phyloP scores from a whole-genome alignment of 179 eudicot genomes.

The Sideroxylon spinosum region DNA sequence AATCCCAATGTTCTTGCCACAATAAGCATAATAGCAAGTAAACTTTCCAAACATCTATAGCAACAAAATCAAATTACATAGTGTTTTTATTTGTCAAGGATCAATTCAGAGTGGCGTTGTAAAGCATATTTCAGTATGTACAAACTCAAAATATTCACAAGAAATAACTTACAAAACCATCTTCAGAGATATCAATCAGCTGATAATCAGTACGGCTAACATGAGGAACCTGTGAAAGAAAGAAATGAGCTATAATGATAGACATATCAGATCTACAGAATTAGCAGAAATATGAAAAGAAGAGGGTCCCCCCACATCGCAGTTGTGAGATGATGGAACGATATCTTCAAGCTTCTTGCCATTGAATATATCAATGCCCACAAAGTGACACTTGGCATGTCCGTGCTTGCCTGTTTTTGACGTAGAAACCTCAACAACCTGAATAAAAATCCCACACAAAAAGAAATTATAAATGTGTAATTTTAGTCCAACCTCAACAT shows the following conservation, averaged over 20 bases:
- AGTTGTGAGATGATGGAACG: constrained; percentile 57
- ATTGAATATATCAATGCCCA: constrained; percentile 47
- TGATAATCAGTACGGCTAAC: constrained; percentile 50
- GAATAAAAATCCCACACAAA: constrained; percentile 6
- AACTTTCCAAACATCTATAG: background rate
- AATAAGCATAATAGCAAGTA: background rate
- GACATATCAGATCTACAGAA: no score
- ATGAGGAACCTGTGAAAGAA: constrained; percentile 44
- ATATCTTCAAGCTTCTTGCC: constrained; percentile 54
- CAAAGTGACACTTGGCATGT: constrained; percentile 57
- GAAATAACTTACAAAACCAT: constrained; percentile 44
- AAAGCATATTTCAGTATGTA: background rate
- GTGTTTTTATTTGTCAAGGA: background rate
- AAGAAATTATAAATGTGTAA: no score
- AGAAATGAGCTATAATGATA: no score
- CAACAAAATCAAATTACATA: background rate
- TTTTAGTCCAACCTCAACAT: no score
- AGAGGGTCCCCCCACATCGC: constrained; percentile 31
- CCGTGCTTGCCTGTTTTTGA: constrained; percentile 63
- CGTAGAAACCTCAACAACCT: constrained; percentile 61
- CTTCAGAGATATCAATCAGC: constrained; percentile 52
- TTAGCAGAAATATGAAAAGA: background rate
- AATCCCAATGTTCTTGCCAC: no score
- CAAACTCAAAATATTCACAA: background rate
- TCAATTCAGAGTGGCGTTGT: no score